These are phyloP conservation scores for Plectosphaerella plurivora DNA, from an alignment of 2,329 filamentous ascomycete genomes.

Conservation along the genomic window DNA sequence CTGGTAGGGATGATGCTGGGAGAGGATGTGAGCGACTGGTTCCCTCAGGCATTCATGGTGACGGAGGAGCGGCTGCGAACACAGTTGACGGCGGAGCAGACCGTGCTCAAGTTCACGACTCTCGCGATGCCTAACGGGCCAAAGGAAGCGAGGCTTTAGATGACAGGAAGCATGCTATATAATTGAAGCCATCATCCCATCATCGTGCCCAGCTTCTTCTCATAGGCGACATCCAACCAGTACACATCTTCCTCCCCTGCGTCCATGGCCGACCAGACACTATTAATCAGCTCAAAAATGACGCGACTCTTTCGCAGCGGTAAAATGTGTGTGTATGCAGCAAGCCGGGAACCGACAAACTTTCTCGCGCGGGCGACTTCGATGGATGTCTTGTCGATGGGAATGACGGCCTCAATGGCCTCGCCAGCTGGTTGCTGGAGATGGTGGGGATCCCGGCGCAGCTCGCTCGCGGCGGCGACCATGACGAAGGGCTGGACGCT, in stretches of 20 bases:
- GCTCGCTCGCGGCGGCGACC: slow-evolving; percentile 13
- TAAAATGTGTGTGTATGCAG: slow-evolving; percentile 10
- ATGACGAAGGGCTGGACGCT: slow-evolving; percentile 9
- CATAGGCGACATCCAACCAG: slow-evolving; percentile 11
- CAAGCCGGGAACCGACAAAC: slow-evolving; percentile 9
- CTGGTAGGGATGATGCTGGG: slow-evolving; percentile 19
- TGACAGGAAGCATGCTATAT: not conserved
- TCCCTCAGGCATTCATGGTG: slow-evolving; percentile 13
- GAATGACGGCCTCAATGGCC: not conserved
- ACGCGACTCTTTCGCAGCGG: slow-evolving; percentile 11
- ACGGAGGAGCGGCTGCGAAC: slow-evolving; percentile 16
- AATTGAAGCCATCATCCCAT: slow-evolving; percentile 8
- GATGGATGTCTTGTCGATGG: slow-evolving; percentile 5
- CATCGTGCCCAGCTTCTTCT: slow-evolving; percentile 11
- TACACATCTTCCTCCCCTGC: slow-evolving; percentile 11
- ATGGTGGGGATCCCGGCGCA: not conserved
- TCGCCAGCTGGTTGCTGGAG: too few relatives aligned
- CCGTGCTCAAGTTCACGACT: slow-evolving; percentile 3
- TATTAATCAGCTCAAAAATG: slow-evolving; percentile 12
- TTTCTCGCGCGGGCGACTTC: slow-evolving; percentile 8
- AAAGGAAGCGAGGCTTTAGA: not conserved
- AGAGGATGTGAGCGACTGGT: slow-evolving; percentile 14
- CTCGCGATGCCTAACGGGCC: not conserved
- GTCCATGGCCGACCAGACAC: slow-evolving; percentile 12
- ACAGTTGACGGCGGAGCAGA: not conserved